Base-by-base conservation (phyloP, 2,329 filamentous ascomycete genomes). In the Colletotrichum limetticola region DNA sequence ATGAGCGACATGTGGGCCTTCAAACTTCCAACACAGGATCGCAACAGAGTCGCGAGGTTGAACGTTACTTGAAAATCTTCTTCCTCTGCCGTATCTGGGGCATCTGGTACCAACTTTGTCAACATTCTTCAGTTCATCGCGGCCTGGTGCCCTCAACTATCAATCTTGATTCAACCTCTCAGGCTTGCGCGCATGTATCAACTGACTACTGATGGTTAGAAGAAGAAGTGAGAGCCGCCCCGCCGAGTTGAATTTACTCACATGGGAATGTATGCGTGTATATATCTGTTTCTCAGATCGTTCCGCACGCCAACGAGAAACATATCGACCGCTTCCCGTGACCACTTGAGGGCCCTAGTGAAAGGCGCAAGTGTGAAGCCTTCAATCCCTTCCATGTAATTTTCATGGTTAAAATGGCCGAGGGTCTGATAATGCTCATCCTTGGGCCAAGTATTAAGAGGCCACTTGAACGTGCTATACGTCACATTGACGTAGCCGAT, bases 401-500 rank as follows among this genome's bases (percentile, higher is more conserved):
- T 80, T 2, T 67, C 60, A 12, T 58, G 28, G 12, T 53, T 30
- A 58, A 65, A 73, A 4, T 32, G 19, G 46, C 71, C 88, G 1
- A 89, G 76, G 60, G 88, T 84, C 76, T 89, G 91, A 65, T 87
- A 82, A 26, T 85, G 83, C 14, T 82, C 80, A 46, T 88, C 85
- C 59, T 85, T 85, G 0, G 87, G 84, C 88, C 88, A 91, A 9
- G 82, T 77, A 75, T 86, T 88, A 28, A 82, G 82, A 0, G 88
- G 88, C 80, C 88, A 85, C 78, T 85, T 86, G 75, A 82, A 86
- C 19, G 85, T 77, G 2, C 82, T 79, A 76, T 89, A 84, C 0
- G 79, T 79, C 0, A 91, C 85, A 67, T 90, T 84, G 67, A 84
- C 80, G 74, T 91, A 91, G 1, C 89, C 89, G 0, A 85, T 86